Percentiles rank a stretch among this genome's conserved stretches.
Evolutionary conservation across 1,284 basidiomycete species (phyloP).

Genomic region (Peniophora sp.): DNA sequence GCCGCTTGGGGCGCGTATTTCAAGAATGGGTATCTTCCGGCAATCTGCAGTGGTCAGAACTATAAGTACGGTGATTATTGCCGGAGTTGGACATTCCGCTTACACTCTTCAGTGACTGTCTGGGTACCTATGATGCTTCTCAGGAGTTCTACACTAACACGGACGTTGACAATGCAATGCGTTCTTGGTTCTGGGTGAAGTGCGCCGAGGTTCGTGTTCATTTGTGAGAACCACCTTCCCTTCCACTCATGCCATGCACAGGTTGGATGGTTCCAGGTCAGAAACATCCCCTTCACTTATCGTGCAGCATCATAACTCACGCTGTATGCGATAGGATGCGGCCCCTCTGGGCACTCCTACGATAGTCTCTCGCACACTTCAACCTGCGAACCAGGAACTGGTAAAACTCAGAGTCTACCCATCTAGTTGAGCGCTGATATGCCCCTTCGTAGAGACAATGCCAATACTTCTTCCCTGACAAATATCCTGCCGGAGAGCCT

Average conservation of each 20-base stretch:
- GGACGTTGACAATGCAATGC: constrained; percentile 38
- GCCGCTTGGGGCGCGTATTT: constrained; percentile 54
- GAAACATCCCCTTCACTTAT: too few species aligned
- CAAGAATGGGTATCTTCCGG: constrained; percentile 33
- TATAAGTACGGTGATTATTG: background rate
- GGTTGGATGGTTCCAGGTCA: constrained; percentile 35
- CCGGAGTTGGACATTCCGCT: background rate
- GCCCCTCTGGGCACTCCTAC: constrained; percentile 45
- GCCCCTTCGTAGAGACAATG: constrained; percentile 52
- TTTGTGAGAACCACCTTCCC: too few species aligned
- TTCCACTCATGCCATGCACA: constrained; percentile 20
- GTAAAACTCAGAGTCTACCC: constrained; percentile 23
- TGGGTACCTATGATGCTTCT: constrained; percentile 48
- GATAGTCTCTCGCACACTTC: constrained; percentile 53
- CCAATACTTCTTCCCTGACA: constrained; percentile 47
- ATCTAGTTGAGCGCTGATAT: background rate
- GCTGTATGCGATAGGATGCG: constrained; percentile 39
- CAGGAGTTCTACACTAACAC: constrained; percentile 43
- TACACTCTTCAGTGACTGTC: constrained; percentile 33
- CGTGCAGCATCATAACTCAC: too few species aligned
- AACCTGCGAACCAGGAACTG: constrained; percentile 46
- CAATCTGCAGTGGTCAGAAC: too few species aligned
- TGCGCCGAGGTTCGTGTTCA: constrained; percentile 16
- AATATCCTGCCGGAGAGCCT: constrained; percentile 33
- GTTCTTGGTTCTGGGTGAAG: constrained; percentile 61